phyloP scores from a whole-genome alignment of 176 grass and related monocot genomes.

The Aegilops longissima region DNA sequence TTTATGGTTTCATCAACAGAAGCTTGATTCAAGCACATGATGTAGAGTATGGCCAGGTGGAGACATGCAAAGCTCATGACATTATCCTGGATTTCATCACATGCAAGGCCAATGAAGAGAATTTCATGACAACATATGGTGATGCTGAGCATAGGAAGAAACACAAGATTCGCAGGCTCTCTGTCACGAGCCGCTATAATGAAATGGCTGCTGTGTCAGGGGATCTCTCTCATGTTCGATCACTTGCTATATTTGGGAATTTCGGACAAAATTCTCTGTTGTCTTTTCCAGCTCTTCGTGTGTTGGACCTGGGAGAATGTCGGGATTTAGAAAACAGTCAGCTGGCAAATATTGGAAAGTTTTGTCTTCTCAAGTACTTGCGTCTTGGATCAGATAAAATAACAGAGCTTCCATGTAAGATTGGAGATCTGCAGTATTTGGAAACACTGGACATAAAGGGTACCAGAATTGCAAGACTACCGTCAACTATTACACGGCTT shows the following conservation, averaged over 20 bases:
- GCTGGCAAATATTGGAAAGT: not conserved
- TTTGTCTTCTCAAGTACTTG: slow-evolving; percentile 12
- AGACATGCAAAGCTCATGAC: not conserved
- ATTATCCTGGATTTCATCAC: not conserved
- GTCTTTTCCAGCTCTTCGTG: not conserved
- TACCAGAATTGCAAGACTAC: not conserved
- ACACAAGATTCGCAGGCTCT: not conserved
- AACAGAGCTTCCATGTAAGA: not conserved
- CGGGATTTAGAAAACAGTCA: not conserved
- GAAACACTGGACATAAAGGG: not conserved
- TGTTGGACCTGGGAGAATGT: not conserved
- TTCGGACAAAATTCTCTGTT: not conserved
- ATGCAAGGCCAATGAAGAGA: not conserved
- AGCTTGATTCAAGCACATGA: not conserved
- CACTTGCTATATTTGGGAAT: not conserved
- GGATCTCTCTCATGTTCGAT: not conserved
- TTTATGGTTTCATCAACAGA: slow-evolving; percentile 3
- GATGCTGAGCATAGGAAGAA: not conserved
- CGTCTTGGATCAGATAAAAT: not conserved
- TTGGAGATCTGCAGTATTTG: not conserved
- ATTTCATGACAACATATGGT: not conserved
- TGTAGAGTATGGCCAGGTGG: not conserved
- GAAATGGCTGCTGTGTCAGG: not conserved
- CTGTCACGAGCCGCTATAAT: not conserved
- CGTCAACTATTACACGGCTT: not conserved